A percentile compares a stretch with the other conserved stretches of the same genome.
phyloP scores from a whole-genome alignment of 192 early-diverging fungal genomes.

The Coemansia sp. region DNA sequence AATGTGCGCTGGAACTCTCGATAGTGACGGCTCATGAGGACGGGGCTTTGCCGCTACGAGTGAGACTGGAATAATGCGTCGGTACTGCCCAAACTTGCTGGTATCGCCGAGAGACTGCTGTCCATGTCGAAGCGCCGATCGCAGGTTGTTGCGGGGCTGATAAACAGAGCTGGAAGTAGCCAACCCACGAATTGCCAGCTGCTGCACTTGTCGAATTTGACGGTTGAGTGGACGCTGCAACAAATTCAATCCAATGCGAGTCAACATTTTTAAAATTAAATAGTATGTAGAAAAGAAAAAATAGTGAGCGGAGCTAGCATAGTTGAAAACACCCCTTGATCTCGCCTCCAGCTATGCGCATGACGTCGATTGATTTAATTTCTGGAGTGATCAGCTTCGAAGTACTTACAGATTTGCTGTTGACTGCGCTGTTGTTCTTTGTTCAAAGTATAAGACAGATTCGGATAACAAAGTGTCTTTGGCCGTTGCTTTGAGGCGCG shows the following conservation, averaged over 20 bases:
- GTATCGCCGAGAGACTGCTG: neutral
- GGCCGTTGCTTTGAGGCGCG: no score
- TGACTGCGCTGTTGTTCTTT: no score
- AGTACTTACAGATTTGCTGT: no score
- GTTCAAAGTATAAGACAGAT: no score
- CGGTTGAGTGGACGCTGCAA: neutral
- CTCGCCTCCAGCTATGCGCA: neutral
- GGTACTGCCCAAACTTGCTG: constrained; percentile 29
- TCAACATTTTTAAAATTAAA: neutral
- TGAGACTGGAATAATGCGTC: constrained; percentile 33
- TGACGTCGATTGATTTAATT: neutral
- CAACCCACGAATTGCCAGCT: neutral
- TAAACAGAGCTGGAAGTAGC: neutral
- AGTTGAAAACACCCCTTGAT: neutral
- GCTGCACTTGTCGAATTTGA: neutral
- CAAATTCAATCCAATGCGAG: neutral
- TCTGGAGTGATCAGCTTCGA: neutral
- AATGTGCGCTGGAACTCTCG: constrained; percentile 51
- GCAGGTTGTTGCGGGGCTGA: constrained; percentile 14
- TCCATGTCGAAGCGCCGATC: constrained; percentile 5
- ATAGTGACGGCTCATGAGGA: constrained; percentile 31
- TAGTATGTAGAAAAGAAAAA: neutral
- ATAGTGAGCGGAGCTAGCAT: neutral
- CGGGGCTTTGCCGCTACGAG: constrained; percentile 23
- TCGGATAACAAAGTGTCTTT: no score